phyloP scores from a whole-genome alignment of 208 protist genomes.

The Trypanosoma melophagium region DNA sequence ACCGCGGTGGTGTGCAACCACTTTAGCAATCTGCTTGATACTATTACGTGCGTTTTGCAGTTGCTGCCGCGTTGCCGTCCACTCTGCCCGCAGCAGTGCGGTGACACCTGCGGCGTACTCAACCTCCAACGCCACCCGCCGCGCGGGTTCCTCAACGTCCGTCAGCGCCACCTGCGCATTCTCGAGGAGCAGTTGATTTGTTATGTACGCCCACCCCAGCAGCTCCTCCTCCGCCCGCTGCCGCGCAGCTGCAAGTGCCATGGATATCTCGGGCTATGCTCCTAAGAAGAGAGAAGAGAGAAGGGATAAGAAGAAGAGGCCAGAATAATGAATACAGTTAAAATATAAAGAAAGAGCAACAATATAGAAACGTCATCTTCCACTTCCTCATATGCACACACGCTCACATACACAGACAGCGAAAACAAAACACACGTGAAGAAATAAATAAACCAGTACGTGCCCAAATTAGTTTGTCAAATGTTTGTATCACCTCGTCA shows the following conservation, averaged over 20 bases:
- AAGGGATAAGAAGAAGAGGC: conserved; percentile 5
- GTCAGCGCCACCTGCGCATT: conserved; percentile 4
- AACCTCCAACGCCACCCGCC: conserved; percentile 10
- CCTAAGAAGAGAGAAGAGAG: neutral
- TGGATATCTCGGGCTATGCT: neutral
- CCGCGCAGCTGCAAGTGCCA: neutral
- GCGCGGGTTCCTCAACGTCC: conserved; percentile 25
- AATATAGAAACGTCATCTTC: neutral
- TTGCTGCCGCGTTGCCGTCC: neutral
- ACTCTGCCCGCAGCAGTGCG: neutral
- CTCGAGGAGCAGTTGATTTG: conserved; percentile 28
- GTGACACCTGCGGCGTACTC: conserved; percentile 14
- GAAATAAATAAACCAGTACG: conserved; percentile 15
- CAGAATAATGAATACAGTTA: conserved; percentile 22
- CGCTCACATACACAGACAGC: conserved; percentile 11
- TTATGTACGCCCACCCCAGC: conserved; percentile 28
- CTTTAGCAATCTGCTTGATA: conserved; percentile 2
- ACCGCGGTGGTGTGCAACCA: neutral
- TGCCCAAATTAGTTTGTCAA: conserved; percentile 8
- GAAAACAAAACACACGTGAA: conserved; percentile 22
- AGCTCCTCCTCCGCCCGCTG: conserved; percentile 19
- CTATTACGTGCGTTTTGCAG: conserved; percentile 2
- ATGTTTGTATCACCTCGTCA: too few species aligned
- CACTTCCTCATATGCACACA: conserved; percentile 7
- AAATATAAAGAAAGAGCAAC: conserved; percentile 22